A percentile compares a stretch with the other conserved stretches of the same genome.
These are phyloP conservation scores for Clavispora asparagi DNA, from an alignment of 805 yeast genomes.

Conservation along the genomic window DNA sequence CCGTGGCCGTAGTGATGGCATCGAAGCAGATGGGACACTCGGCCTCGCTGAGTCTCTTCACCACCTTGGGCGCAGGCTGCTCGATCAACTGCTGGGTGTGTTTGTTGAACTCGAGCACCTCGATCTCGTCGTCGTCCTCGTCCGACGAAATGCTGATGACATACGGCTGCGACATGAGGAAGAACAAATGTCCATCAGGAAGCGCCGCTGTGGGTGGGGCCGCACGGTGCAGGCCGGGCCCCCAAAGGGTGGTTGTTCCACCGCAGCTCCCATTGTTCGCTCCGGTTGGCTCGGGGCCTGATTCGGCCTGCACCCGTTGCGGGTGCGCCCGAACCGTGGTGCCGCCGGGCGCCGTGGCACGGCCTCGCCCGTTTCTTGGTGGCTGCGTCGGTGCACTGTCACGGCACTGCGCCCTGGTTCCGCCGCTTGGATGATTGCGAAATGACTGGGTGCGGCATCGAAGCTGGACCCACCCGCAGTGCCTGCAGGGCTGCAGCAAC, in stretches of 20 bases:
- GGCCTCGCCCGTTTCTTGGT: too few species aligned
- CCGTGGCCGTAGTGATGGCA: constrained; percentile 33
- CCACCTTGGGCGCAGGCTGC: constrained; percentile 18
- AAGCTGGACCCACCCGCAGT: background rate
- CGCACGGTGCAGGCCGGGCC: too few species aligned
- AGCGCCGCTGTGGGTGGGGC: too few species aligned
- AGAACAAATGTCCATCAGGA: too few species aligned
- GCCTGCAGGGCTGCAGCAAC: background rate
- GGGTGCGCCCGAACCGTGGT: too few species aligned
- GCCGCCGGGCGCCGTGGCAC: too few species aligned
- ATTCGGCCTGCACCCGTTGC: too few species aligned
- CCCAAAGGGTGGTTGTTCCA: too few species aligned
- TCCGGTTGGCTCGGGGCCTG: too few species aligned
- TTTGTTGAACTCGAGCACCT: constrained; percentile 32
- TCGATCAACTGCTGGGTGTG: constrained; percentile 31
- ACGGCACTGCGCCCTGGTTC: background rate
- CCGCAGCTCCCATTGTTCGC: too few species aligned
- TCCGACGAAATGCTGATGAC: constrained; percentile 14
- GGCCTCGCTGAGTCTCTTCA: constrained; percentile 29
- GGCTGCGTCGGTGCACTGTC: too few species aligned
- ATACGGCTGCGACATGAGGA: constrained; percentile 7
- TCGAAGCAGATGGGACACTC: constrained; percentile 44
- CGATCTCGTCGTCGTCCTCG: constrained; percentile 27
- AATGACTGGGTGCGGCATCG: background rate
- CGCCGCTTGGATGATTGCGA: background rate